These are phyloP conservation scores for Skeletonema costatum DNA, from an alignment of 108 stramenopile species.

Conservation along the genomic window DNA sequence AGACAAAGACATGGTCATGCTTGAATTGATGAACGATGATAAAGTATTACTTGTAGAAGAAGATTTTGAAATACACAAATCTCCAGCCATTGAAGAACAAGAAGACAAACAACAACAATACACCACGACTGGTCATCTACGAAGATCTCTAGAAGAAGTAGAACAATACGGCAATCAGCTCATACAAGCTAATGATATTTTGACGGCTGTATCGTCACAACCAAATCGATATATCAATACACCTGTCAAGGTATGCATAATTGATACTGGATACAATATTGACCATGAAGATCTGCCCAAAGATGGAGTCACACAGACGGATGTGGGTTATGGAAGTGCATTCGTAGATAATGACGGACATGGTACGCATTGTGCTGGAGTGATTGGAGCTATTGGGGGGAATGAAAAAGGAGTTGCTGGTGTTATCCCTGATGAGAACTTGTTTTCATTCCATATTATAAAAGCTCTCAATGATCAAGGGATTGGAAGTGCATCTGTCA, in stretches of 20 bases:
- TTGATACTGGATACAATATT: constrained; percentile 51
- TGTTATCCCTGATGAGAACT: constrained; percentile 39
- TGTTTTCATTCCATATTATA: constrained; percentile 48
- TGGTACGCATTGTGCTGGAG: constrained; percentile 72
- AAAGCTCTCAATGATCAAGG: constrained; percentile 43
- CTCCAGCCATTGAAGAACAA: not conserved
- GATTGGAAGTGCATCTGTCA: constrained; percentile 27
- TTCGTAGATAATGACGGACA: constrained; percentile 42
- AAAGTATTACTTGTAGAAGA: constrained; percentile 37
- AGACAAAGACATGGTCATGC: not conserved
- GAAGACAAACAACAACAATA: not conserved
- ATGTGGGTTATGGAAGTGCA: constrained; percentile 29
- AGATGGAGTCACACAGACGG: constrained; percentile 13
- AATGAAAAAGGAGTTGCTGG: constrained; percentile 64
- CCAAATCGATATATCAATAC: constrained; percentile 15
- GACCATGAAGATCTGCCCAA: constrained; percentile 48
- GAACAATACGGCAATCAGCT: constrained; percentile 29
- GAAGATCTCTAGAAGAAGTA: constrained; percentile 10
- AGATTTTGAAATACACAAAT: constrained; percentile 1
- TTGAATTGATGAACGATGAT: constrained; percentile 23
- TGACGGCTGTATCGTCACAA: not conserved
- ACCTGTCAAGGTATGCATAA: constrained; percentile 52
- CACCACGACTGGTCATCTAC: not conserved
- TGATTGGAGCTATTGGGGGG: constrained; percentile 55
- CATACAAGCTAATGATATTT: constrained; percentile 23